Evolutionary conservation across 257 asterid genomes (phyloP), one percentile per base, ranked within the genome.

Genomic region (Solanum okadae): DNA sequence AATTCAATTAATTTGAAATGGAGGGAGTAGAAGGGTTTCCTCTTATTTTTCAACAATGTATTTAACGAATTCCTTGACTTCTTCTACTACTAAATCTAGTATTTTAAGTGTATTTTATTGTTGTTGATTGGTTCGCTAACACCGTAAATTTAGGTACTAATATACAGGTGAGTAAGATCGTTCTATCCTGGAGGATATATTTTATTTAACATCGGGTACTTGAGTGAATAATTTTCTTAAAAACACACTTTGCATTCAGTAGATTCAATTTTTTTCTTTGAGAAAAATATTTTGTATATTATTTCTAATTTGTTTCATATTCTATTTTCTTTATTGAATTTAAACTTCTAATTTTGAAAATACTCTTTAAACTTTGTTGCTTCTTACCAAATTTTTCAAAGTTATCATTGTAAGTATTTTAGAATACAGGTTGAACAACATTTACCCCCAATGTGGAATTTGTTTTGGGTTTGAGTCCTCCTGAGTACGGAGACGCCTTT

Each of bases 161-260:
- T 52, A 16, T n/a, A 0, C 10, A 5, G 0, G 10, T 6, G 23
- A 52, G 23, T 18, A 18, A 52, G 0, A 52, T 16, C n/a, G 4
- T 52, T 52, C 3, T 52, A 52, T 52, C 10, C 4, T 52, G 0
- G 0, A 52, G 63, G 10, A 52, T 16, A 52, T 52, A 52, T 52
- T 52, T 16, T 2, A 52, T 16, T 44, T 52, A 52, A 0, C 10
- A 52, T 52, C 9, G 4, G 9, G 22, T 16, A 52, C 63, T 16
- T 6, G 23, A 16, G 23, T 52, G 63, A 52, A 16, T 2, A 6
- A 16, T 52, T 52, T 52, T 0, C 10, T 16, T 16, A 6, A 52
- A 0, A 52, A 6, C 23, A 52, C 23, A 52, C 8, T 52, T 1
- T 52, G 23, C 10, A 52, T 16, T 52, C 4, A 52, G 10, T 6